Base-by-base conservation (phyloP, 2,329 filamentous ascomycete genomes). In the Graphilbum sp. region DNA sequence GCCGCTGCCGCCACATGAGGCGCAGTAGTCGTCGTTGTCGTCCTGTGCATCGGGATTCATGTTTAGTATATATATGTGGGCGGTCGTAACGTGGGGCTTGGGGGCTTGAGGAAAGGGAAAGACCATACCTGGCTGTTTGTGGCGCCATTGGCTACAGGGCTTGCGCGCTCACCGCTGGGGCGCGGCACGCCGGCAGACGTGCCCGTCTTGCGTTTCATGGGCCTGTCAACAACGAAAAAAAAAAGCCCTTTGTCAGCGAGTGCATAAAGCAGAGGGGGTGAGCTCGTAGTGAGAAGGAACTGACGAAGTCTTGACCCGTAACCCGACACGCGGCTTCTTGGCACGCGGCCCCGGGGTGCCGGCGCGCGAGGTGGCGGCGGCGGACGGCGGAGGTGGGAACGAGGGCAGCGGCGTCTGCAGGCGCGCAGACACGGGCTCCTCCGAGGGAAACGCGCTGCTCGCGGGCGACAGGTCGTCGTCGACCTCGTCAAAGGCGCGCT, bases 1-100 rank as follows among this genome's bases (percentile, higher is more conserved):
- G 41, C 88, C 88, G 47, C 75, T 80, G 45, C 80, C 81, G 51
- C 79, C 75, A 60, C 90, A 98, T 34, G 85, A 75, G 44, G 79
- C 79, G 62, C 88, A 98, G 52, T 80, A 79, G 56, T 96, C 88
- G 55, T 90, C 84, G 56, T 93, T 93, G 45, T 94, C 79, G 48
- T 72, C 64, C 66, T 70, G 54, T n/a, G n/a, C n/a, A n/a, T n/a
- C n/a, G n/a, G n/a, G n/a, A n/a, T n/a, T n/a, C n/a, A n/a, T n/a
- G n/a, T n/a, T n/a, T n/a, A n/a, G n/a, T n/a, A n/a, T n/a, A n/a
- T n/a, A n/a, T n/a, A n/a, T 24, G n/a, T 13, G 34, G 7, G 24
- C 5, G 27, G 7, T 7, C 12, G 23, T 25, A 7, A 7, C 16
- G 13, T 16, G 4, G 13, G 16, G 30, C 9, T 5, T 32, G 30